Conservation (phyloP, 495 filamentous ascomycete genomes). For the Penicillium paxilli region DNA sequence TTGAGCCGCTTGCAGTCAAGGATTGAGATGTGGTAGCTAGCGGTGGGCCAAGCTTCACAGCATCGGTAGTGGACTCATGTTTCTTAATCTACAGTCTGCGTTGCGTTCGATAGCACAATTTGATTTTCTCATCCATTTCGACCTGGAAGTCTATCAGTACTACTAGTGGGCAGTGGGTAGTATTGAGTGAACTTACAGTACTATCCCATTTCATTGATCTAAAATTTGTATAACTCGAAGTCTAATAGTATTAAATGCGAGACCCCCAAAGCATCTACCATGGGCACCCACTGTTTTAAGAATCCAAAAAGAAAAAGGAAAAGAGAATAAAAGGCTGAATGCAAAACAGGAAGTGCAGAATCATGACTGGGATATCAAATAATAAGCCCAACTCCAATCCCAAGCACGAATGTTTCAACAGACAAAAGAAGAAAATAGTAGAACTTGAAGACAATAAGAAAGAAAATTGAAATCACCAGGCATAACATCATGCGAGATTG, state of each 20-base stretch:
- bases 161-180: no score
- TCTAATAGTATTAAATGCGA: no score
- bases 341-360: background rate
- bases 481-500: background rate
- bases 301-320: no score
- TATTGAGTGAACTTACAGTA: no score
- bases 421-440: background rate
- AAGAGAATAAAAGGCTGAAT: conserved; percentile 1
- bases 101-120: background rate
- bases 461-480: background rate
- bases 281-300: no score
- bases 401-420: background rate
- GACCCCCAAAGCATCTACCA: no score
- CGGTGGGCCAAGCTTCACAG: no score
- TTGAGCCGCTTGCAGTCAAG: conserved; percentile 66
- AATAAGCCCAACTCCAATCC: conserved; percentile 5
- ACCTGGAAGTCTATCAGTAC: no score
- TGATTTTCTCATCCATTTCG: no score
- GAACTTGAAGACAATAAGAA: background rate
- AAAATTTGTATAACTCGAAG: no score
- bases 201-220: no score
- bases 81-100: background rate
- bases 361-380: conserved; percentile 1
- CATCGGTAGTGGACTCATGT: background rate
- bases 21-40: conserved; percentile 14